These are phyloP conservation scores for Aquanectria penicillioides DNA, from an alignment of 2,329 filamentous ascomycete species.

Conservation along the genomic window DNA sequence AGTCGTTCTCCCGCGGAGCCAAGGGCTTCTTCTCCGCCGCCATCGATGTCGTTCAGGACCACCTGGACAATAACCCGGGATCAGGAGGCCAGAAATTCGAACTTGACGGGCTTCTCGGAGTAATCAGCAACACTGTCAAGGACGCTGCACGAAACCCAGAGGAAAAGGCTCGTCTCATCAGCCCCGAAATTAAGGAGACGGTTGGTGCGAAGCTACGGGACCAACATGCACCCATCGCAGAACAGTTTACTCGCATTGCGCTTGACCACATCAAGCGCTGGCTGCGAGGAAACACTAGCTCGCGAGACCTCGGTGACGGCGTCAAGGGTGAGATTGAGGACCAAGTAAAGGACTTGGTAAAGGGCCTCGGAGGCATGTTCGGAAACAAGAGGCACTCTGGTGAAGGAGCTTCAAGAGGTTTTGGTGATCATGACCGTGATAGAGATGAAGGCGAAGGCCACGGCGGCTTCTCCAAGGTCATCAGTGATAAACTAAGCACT, in stretches of 20 bases:
- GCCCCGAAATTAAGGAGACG: conserved; percentile 57
- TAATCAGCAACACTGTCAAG: conserved; percentile 55
- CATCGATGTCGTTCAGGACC: conserved; percentile 53
- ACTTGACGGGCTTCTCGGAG: conserved; percentile 55
- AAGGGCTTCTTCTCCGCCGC: conserved; percentile 54
- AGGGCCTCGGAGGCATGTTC: conserved; percentile 54
- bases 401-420: conserved; percentile 44
- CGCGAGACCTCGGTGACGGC: conserved; percentile 54
- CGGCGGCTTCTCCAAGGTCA: conserved; percentile 55
- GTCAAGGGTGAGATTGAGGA: conserved; percentile 56
- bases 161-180: conserved; percentile 56
- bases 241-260: conserved; percentile 57
- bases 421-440: conserved; percentile 44
- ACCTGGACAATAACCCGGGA: conserved; percentile 46
- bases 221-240: conserved; percentile 55
- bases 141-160: conserved; percentile 57
- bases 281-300: conserved; percentile 54
- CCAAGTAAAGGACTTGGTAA: conserved; percentile 56
- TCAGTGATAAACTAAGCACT: conserved; percentile 58
- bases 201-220: conserved; percentile 52
- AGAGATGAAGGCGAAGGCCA: conserved; percentile 41
- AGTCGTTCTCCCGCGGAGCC: conserved; percentile 43
- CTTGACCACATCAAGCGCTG: conserved; percentile 59
- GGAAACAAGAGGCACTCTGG: conserved; percentile 48
- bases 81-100: conserved; percentile 47